Conservation (phyloP, 805 yeast genomes). For the Zygosaccharomyces bisporus region DNA sequence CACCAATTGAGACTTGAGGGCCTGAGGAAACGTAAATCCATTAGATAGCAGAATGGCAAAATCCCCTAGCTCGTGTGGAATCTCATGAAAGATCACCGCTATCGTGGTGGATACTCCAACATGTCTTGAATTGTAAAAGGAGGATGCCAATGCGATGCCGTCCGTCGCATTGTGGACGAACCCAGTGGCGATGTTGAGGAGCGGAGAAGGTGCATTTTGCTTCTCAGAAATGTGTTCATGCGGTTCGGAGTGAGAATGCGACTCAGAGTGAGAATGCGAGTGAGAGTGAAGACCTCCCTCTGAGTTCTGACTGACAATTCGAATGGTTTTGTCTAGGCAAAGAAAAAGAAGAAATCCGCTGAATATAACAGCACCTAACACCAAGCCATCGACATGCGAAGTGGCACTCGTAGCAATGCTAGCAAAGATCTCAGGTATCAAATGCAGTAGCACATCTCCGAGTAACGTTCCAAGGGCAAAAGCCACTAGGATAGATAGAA, state of each 20-base stretch:
- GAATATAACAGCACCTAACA: conserved; percentile 53
- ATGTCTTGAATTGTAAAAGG: conserved; percentile 56
- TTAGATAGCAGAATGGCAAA: conserved; percentile 63
- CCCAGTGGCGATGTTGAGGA: conserved; percentile 64
- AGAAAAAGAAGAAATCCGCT: conserved; percentile 59
- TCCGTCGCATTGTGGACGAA: conserved; percentile 74
- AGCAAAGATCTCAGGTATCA: conserved; percentile 64
- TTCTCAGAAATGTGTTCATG: conserved; percentile 16
- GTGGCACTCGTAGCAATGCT: conserved; percentile 40
- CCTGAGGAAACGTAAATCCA: conserved; percentile 63
- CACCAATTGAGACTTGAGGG: conserved; percentile 61
- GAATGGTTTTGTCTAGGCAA: conserved; percentile 55
- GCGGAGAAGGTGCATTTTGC: conserved; percentile 47
- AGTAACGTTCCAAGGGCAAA: conserved; percentile 75
- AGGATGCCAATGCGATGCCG: conserved; percentile 69
- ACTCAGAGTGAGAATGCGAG: conserved; percentile 43
- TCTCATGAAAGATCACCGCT: conserved; percentile 71
- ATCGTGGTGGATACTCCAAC: conserved; percentile 67
- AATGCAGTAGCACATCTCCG: conserved; percentile 70
- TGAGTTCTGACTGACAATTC: conserved; percentile 37
- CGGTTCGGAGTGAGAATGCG: conserved; percentile 32
- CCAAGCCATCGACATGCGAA: conserved; percentile 1
- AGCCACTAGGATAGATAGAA: conserved; percentile 52
- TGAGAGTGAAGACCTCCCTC: conserved; percentile 37
- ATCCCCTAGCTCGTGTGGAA: conserved; percentile 81